A percentile compares a stretch with the other conserved stretches of the same genome.
phyloP scores from a whole-genome alignment of 2,329 filamentous ascomycete species.

The Diaporthe batatas region DNA sequence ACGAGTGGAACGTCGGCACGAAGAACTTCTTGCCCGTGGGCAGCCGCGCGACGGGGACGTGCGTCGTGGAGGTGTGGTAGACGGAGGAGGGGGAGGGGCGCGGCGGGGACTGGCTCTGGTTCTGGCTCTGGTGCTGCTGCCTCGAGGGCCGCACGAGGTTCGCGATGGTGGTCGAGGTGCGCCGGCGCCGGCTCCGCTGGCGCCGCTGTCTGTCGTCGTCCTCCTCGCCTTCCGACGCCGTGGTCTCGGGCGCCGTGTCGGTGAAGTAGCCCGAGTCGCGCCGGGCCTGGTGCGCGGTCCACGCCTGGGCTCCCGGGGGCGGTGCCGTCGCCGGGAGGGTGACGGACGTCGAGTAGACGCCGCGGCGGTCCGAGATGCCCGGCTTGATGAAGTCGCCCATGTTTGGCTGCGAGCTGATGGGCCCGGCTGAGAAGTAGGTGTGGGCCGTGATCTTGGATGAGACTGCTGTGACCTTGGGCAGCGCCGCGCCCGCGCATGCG shows the following conservation, averaged over 20 bases:
- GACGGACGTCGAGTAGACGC: slow-evolving; percentile 61
- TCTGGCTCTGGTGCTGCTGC: neutral
- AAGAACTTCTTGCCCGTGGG: slow-evolving; percentile 63
- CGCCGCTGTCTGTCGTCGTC: slow-evolving; percentile 42
- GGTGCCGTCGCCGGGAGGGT: slow-evolving; percentile 54
- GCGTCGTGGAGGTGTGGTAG: slow-evolving; percentile 58
- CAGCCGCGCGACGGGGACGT: slow-evolving; percentile 61
- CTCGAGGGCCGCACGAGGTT: slow-evolving; percentile 31
- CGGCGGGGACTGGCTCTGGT: neutral
- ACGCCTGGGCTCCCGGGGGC: slow-evolving; percentile 53
- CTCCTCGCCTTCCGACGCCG: slow-evolving; percentile 52
- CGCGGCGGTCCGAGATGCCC: slow-evolving; percentile 56
- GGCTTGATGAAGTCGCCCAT: slow-evolving; percentile 58
- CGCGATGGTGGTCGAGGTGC: slow-evolving; percentile 19
- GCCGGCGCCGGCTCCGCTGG: slow-evolving; percentile 18
- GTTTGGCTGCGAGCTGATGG: slow-evolving; percentile 64
- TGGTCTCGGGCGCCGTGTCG: slow-evolving; percentile 53
- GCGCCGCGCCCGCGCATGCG: slow-evolving; percentile 55
- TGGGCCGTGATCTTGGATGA: slow-evolving; percentile 65
- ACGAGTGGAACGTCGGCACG: slow-evolving; percentile 70
- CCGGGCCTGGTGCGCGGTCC: slow-evolving; percentile 57
- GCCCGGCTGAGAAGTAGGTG: slow-evolving; percentile 65
- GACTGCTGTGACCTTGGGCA: slow-evolving; percentile 63
- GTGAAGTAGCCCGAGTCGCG: slow-evolving; percentile 69
- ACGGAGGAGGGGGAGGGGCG: slow-evolving; percentile 50